Evolutionary conservation across 78 protist genomes (phyloP).

Genomic region (Dictyostelium intermedium): DNA sequence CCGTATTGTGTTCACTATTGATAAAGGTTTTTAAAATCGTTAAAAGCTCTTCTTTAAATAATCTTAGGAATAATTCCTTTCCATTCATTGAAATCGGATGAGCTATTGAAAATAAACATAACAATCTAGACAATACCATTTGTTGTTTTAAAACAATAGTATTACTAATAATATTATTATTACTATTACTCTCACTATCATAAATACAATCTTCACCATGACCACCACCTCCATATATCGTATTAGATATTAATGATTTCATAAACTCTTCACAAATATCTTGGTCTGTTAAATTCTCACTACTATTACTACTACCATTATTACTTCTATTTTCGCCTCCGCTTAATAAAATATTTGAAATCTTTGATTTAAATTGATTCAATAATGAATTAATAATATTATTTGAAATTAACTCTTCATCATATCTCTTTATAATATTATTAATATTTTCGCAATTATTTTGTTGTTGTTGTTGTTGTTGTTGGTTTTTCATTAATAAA

Average conservation of each 20-base stretch:
- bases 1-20: neutral
- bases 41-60: slow-evolving; percentile 3
- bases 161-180: neutral
- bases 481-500: neutral
- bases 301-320: neutral
- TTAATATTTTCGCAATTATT: neutral
- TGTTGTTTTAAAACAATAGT: neutral
- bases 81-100: slow-evolving; percentile 9
- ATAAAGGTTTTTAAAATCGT: neutral
- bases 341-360: neutral
- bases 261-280: neutral
- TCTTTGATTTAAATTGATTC: slow-evolving; percentile 9
- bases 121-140: slow-evolving; percentile 3
- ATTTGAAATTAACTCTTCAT: slow-evolving; percentile 11
- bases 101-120: slow-evolving; percentile 14
- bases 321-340: neutral
- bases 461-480: neutral
- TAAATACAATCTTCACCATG: neutral
- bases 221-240: neutral
- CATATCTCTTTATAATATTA: neutral
- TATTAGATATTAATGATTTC: neutral
- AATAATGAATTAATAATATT: neutral
- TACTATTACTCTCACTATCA: neutral
- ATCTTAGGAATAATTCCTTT: neutral
- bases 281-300: neutral